Evolutionary conservation across 306 rosid species (phyloP), one percentile per base, ranked within the genome.

Genomic region (Castanopsis chinensis): DNA sequence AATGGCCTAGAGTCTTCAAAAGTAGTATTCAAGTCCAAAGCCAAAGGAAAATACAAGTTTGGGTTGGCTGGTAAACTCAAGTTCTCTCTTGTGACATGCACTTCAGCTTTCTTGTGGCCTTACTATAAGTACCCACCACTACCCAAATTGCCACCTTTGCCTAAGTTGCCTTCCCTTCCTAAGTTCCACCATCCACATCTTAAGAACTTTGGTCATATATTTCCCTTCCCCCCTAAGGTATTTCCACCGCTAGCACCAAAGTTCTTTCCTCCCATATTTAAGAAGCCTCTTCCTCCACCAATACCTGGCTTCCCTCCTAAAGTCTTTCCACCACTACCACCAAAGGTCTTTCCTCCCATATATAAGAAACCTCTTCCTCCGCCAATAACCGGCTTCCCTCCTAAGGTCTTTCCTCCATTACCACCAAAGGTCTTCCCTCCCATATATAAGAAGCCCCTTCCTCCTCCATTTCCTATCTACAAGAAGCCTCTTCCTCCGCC

Each of bases 81-180:
- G 64, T 95, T 95, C 55, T 83, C 94, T 27, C 90, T 92, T 30
- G 58, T 28, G 14, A 95, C 90, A 6, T 95, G 99, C 75, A 69
- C 85, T 75, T 95, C 98, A 17, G 85, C 86, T 2, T 80, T 86
- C 55, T 89, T 91, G 1, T 91, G 92, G 99, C 92, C 84, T 75
- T 53, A 51, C 60, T 59, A 8, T 60, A 84, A 90, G 9, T 83
- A 84, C 76, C 97, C 92, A 2, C 73, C 76, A 7, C 63, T 84
- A 14, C 89, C 86, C 73, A 84, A 80, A 4, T 41, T 83, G 68
- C 79, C 87, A 8, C 54, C 78, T 3, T 68, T 75, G 9, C 78
- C 74, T 15, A 76, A 76, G 41, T 54, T 54, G 23, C 45, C 76
- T 1, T 17, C 74, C 56, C 27, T 25, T 70, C 32, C 71, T 32